Conservation (phyloP, 73 alveolate species). For the Diophrys sp. region DNA sequence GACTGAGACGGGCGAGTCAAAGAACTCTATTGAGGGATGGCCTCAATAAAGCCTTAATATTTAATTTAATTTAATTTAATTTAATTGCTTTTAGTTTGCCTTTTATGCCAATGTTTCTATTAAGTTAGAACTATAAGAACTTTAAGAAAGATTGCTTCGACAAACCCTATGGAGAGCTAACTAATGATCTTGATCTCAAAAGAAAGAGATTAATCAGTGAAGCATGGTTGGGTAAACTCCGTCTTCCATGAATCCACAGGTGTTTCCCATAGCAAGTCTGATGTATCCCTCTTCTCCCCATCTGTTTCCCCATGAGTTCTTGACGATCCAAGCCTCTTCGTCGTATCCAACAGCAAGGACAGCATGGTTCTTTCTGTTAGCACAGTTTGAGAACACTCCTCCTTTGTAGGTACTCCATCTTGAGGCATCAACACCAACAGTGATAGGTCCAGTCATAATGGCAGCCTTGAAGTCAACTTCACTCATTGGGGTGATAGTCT, state of each 20-base stretch:
- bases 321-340: constrained; percentile 48
- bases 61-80: no score
- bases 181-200: no score
- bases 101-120: no score
- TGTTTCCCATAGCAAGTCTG: background rate
- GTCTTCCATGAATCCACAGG: constrained; percentile 9
- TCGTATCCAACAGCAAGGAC: constrained; percentile 66
- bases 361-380: constrained; percentile 55
- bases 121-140: no score
- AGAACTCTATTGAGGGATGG: no score
- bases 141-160: no score
- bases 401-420: constrained; percentile 69
- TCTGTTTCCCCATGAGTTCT: constrained; percentile 68
- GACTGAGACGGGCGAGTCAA: no score
- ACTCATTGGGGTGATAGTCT: constrained; percentile 1
- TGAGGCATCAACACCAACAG: constrained; percentile 81
- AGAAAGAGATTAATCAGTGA: background rate
- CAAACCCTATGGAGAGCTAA: no score
- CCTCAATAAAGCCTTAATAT: no score
- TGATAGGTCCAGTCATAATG: constrained; percentile 70
- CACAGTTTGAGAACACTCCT: constrained; percentile 65
- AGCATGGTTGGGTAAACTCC: constrained; percentile 13
- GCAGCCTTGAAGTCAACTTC: constrained; percentile 39
- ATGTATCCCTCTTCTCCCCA: constrained; percentile 76
- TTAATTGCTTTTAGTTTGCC: no score